phyloP scores from a whole-genome alignment of 805 yeast species.

The Myxozyma melibiosi region DNA sequence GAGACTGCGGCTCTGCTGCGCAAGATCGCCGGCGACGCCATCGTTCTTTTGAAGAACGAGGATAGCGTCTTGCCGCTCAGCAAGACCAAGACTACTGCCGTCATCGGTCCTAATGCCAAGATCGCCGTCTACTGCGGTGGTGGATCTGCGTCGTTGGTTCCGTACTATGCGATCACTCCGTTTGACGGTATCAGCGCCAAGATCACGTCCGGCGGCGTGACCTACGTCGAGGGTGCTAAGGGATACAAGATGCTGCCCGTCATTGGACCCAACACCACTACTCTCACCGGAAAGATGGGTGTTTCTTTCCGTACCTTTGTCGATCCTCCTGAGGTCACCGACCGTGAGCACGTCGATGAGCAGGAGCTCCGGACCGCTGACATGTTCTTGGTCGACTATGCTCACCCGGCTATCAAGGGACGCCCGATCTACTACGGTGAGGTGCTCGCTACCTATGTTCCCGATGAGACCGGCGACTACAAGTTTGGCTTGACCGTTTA shows the following conservation, averaged over 20 bases:
- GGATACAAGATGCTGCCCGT: constrained; percentile 13
- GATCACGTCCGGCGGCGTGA: background rate
- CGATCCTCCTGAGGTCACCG: background rate
- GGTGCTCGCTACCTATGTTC: constrained; percentile 49
- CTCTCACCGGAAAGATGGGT: constrained; percentile 17
- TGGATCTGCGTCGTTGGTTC: constrained; percentile 23
- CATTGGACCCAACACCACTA: constrained; percentile 1
- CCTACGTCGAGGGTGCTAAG: constrained; percentile 10
- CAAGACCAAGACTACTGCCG: constrained; percentile 48
- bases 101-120: constrained; percentile 54
- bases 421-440: constrained; percentile 47
- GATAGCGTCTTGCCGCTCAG: constrained; percentile 51
- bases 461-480: constrained; percentile 53
- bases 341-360: constrained; percentile 9
- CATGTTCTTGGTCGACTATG: constrained; percentile 17
- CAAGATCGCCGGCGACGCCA: constrained; percentile 53
- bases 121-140: constrained; percentile 26
- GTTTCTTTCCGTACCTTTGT: background rate
- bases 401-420: constrained; percentile 5
- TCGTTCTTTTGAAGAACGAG: constrained; percentile 62
- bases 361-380: background rate
- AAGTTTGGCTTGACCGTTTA: constrained; percentile 55
- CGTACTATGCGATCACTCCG: constrained; percentile 26
- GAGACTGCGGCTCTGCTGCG: constrained; percentile 51
- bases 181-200: constrained; percentile 21